Evolutionary conservation across 2,329 filamentous ascomycete species (phyloP), one percentile per base, ranked within the genome.

Genomic region (Bretziella fagacearum): DNA sequence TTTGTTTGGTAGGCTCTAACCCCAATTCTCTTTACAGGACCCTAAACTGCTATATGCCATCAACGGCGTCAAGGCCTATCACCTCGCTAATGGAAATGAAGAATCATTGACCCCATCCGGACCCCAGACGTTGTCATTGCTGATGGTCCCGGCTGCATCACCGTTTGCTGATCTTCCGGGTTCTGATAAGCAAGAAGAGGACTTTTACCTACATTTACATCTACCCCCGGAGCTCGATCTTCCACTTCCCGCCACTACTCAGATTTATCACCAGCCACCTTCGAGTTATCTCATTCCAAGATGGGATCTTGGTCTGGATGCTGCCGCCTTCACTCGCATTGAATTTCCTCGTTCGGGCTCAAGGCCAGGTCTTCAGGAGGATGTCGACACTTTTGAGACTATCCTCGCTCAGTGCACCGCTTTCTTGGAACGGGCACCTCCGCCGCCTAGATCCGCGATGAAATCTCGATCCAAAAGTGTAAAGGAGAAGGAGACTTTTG

Each of bases 401-500:
- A 96, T 96, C 53, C 71, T 96, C 44, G 89, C 89, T n/a, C 86
- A 96, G 64, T 96, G 89, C 63, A 96, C 89, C 2, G 84, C 89
- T 2, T 96, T 98, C 61, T 73, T 94, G 3, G 89, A 96, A 62
- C 77, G 86, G 37, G 80, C 84, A 7, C 69, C 79, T 33, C 77
- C 83, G 5, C 78, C 74, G 7, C 65, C 62, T 52, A 52, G 58
- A 23, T 55, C 55, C 10, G 41, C 43, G 33, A 17, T 29, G 51
- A 55, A 46, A 39, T 55, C 59, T 52, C 58, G 63, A 55, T 59
- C 59, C 4, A 54, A 58, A 25, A 44, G 55, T 37, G 60, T 63
- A 22, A 68, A 68, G 56, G 62, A 65, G 3, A 63, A 60, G 18
- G 58, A 61, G 48, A 61, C 63, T 2, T 39, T 41, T 32, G 36